These are phyloP conservation scores for Fusarium redolens DNA, from an alignment of 2,329 filamentous ascomycete genomes.

Conservation along the genomic window DNA sequence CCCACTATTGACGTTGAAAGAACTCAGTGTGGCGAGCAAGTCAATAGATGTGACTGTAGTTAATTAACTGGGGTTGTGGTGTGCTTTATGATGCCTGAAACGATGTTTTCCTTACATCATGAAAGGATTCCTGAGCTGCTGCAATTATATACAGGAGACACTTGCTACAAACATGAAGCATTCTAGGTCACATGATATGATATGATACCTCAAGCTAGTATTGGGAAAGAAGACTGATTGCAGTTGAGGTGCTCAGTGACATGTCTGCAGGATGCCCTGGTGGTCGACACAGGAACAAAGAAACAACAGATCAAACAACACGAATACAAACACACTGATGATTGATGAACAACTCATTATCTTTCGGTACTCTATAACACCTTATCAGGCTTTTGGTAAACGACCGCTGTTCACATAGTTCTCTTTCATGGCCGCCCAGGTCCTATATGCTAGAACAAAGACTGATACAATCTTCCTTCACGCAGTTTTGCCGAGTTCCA, in stretches of 20 bases:
- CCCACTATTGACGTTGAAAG: background rate
- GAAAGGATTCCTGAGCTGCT: background rate
- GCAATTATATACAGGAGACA: background rate
- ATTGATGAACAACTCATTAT: too few species aligned
- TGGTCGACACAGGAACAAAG: background rate
- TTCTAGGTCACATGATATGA: accelerated
- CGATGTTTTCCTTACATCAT: too few species aligned
- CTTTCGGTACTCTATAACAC: accelerated
- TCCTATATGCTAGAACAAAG: conserved; percentile 8
- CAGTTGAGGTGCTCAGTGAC: background rate
- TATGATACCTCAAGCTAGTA: background rate
- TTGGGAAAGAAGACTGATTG: too few species aligned
- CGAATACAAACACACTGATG: background rate
- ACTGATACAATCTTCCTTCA: background rate
- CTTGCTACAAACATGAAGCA: background rate
- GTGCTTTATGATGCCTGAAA: background rate
- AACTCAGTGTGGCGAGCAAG: background rate
- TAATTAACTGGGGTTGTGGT: background rate
- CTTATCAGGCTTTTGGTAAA: background rate
- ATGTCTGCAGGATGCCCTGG: background rate
- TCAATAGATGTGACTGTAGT: background rate
- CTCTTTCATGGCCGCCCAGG: background rate
- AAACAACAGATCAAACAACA: background rate
- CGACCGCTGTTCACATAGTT: background rate
- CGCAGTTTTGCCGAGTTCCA: background rate